Base-by-base conservation (phyloP, 257 asterid genomes). In the Ligustrum vulgare region DNA sequence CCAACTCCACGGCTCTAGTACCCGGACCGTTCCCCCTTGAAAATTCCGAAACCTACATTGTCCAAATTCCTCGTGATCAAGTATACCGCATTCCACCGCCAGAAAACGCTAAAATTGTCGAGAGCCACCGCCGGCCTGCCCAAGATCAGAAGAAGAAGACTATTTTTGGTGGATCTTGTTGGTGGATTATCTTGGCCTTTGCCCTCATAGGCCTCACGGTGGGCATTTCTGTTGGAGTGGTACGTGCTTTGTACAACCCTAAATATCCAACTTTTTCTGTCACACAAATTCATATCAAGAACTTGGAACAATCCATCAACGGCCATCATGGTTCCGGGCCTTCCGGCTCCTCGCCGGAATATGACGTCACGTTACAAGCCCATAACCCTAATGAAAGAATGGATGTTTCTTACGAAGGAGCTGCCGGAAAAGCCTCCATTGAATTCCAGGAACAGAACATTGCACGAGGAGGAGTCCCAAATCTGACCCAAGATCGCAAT, bases 11-110 rank as follows among this genome's bases (percentile, higher is more conserved):
- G 77, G 1, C 36, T 37, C 2, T 36, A 41, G 8, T 49, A 49
- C 15, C 80, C 67, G 5, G 66, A 23, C 64, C 49, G 22, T n/a
- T 39, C 4, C 77, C 77, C 4, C 68, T 25, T 3, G 66, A 69
- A 36, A 2, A 65, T 11, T 25, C 81, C 20, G 89, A 78, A 2
- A 89, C 96, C 65, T 89, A 89, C 72, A 89, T 94, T 54, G 86
- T 94, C 20, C 94, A 84, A 31, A 77, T 92, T 35, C 97, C 96
- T 32, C 86, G 90, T 8, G 93, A 94, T 60, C 92, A 88, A 73
- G 85, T 94, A 64, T 89, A 90, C 82, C 96, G 98, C 34, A 69
- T 90, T 3, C 98, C 98, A 0, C 96, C 97, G 0, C 90, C 95
- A 0, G 96, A 94, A 36, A 85, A 94, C 79, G 95, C 97, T 45